These are phyloP conservation scores for Boletus speciosus DNA, from an alignment of 768 basidiomycete species.

Conservation along the genomic window DNA sequence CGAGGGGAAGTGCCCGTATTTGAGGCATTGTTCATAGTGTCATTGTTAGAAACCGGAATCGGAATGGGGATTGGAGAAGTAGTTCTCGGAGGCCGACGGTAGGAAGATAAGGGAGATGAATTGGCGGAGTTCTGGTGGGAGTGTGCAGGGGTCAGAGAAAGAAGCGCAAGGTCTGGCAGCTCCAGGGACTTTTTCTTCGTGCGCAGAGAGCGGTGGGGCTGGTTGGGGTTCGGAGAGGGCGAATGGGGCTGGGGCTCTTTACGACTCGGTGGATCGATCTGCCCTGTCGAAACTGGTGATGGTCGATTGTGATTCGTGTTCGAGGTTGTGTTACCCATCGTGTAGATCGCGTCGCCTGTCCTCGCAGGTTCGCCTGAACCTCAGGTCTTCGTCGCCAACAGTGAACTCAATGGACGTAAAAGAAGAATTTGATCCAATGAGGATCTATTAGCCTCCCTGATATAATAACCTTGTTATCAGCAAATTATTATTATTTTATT, in stretches of 20 bases:
- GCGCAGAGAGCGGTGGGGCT: slow-evolving; percentile 58
- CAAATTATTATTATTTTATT: slow-evolving; percentile 11
- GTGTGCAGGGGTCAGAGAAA: slow-evolving; percentile 43
- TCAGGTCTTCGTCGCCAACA: slow-evolving; percentile 19
- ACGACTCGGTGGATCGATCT: slow-evolving; percentile 24
- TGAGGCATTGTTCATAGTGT: slow-evolving; percentile 34
- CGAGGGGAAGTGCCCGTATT: slow-evolving; percentile 36
- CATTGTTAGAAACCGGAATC: slow-evolving; percentile 37
- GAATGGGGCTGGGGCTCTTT: slow-evolving; percentile 29
- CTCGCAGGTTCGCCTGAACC: slow-evolving; percentile 7
- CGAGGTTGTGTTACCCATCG: slow-evolving; percentile 35
- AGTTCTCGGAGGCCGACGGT: slow-evolving; percentile 39
- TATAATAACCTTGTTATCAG: slow-evolving; percentile 19
- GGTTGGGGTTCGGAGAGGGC: slow-evolving; percentile 38
- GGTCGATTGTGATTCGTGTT: slow-evolving; percentile 29
- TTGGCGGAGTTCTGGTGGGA: slow-evolving; percentile 36
- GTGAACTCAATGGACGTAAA: slow-evolving; percentile 33
- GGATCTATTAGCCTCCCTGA: slow-evolving; percentile 21
- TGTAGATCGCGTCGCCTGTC: slow-evolving; percentile 19
- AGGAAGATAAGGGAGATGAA: slow-evolving; percentile 39
- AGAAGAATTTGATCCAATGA: slow-evolving; percentile 26
- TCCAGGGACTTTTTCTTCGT: slow-evolving; percentile 72
- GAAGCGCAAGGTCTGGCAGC: slow-evolving; percentile 65
- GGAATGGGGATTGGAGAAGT: slow-evolving; percentile 52
- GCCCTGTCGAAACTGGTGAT: slow-evolving; percentile 21